These are phyloP conservation scores for Basidiobolus meristosporus DNA, from an alignment of 371 early-diverging fungal species.

Conservation along the genomic window DNA sequence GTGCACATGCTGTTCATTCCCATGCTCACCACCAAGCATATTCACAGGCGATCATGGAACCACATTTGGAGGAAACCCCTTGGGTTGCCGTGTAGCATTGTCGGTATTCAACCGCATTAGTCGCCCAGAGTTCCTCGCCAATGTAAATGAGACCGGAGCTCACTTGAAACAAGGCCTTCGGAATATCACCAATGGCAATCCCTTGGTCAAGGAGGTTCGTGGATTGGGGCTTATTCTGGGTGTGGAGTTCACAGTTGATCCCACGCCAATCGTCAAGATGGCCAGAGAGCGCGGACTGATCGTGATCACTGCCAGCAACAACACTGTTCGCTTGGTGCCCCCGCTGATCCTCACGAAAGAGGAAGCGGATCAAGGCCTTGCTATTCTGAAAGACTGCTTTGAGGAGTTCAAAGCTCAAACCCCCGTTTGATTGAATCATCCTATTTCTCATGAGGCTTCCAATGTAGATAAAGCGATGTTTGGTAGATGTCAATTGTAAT, in stretches of 20 bases:
- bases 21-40: slow-evolving; percentile 1
- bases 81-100: slow-evolving; percentile 59
- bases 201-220: slow-evolving; percentile 51
- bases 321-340: slow-evolving; percentile 80
- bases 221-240: slow-evolving; percentile 76
- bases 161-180: slow-evolving; percentile 25
- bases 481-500: too few relatives aligned
- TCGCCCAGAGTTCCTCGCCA: slow-evolving; percentile 38
- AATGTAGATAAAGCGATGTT: too few relatives aligned
- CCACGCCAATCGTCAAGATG: slow-evolving; percentile 44
- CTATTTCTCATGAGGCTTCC: too few relatives aligned
- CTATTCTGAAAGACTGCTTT: slow-evolving; percentile 37
- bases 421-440: too few relatives aligned
- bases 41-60: slow-evolving; percentile 81
- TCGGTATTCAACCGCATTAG: slow-evolving; percentile 50
- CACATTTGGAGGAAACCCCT: slow-evolving; percentile 88
- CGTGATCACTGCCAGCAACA: slow-evolving; percentile 70
- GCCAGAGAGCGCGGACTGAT: slow-evolving; percentile 68
- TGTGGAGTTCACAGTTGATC: slow-evolving; percentile 41
- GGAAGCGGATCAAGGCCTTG: slow-evolving; percentile 43
- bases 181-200: slow-evolving; percentile 17
- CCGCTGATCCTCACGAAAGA: slow-evolving; percentile 49
- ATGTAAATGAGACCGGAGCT: slow-evolving; percentile 35
- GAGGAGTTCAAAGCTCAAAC: slow-evolving; percentile 22
- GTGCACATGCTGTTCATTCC: not conserved